Conservation (phyloP, 2,329 filamentous ascomycete genomes). For the Talaromyces rugulosus region DNA sequence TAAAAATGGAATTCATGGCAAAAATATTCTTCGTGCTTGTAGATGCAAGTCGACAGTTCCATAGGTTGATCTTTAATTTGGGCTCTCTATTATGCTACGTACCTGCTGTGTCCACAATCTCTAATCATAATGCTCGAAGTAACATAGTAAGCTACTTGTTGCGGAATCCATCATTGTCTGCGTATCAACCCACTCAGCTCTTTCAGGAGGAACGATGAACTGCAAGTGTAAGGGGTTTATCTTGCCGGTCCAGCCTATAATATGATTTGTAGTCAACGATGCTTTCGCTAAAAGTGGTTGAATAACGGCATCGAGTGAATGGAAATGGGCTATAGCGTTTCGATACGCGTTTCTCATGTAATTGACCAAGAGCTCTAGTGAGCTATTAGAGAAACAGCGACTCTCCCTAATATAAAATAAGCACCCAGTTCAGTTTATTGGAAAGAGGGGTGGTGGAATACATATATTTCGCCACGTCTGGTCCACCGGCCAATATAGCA, state of each 20-base stretch:
- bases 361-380: slow-evolving; percentile 1
- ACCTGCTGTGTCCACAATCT: too few relatives aligned
- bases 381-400: not conserved
- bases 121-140: not conserved
- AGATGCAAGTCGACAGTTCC: too few relatives aligned
- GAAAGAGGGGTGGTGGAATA: not conserved
- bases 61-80: too few relatives aligned
- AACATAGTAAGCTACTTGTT: not conserved
- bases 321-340: slow-evolving; percentile 1
- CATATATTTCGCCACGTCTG: not conserved
- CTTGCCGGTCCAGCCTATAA: not conserved
- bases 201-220: not conserved
- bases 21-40: too few relatives aligned
- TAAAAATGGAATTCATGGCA: too few relatives aligned
- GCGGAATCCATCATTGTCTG: not conserved
- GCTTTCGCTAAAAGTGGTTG: not conserved
- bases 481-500: not conserved
- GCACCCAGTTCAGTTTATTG: not conserved
- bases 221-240: not conserved
- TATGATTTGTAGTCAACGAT: not conserved
- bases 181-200: not conserved
- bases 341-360: slow-evolving; percentile 3
- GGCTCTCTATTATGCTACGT: too few relatives aligned
- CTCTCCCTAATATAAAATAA: not conserved
- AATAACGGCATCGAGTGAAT: not conserved